Base-by-base conservation (phyloP, 1,139 yeast genomes). In the Kodamaea anthophila region DNA sequence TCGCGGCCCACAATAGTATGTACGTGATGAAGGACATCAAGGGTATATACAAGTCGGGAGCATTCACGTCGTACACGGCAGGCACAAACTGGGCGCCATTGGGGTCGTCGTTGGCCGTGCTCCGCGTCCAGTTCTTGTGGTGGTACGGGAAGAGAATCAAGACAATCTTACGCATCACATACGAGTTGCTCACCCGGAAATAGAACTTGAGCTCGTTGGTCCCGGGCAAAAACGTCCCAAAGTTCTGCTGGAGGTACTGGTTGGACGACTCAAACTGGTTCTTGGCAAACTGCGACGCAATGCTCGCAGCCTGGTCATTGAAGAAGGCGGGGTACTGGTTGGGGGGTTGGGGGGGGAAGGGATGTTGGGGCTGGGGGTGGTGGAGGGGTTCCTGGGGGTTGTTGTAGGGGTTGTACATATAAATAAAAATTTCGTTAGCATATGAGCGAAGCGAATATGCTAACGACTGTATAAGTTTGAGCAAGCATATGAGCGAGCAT, bases 21-120 rank as follows among this genome's bases (percentile, higher is more conserved):
- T 88, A 91, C 1, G 98, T 87, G 31, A 87, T 77, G 46, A 83
- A 75, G 2, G 96, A 85, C 96, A 88, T 87, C 40, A 84, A 60
- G 4, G 99, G 99, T 34, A 93, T 85, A 55, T 93, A 93, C 65
- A 91, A 73, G 55, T 93, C 99, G 2, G 98, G 98, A 0, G 97
- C 94, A 51, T 93, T 93, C 38, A 83, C 68, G 52, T 93, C 98
- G 39, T 77, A 82, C 21, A 71, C 55, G 8, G 96, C 94, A 4
- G 83, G 77, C 1, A 84, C 81, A 51, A 68, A 85, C 6, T 53
- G 50, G 19, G 60, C 60, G 5, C 26, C 23, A 18, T 15, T 21
- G 41, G 53, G 62, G 10, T 27, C 23, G 24, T 55, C 64, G 49
- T 65, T 41, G 45, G 69, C 71, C 47, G 75, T 59, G 32, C 69